Evolutionary conservation across 805 yeast genomes (phyloP).

Genomic region (Kluyveromyces lactis): DNA sequence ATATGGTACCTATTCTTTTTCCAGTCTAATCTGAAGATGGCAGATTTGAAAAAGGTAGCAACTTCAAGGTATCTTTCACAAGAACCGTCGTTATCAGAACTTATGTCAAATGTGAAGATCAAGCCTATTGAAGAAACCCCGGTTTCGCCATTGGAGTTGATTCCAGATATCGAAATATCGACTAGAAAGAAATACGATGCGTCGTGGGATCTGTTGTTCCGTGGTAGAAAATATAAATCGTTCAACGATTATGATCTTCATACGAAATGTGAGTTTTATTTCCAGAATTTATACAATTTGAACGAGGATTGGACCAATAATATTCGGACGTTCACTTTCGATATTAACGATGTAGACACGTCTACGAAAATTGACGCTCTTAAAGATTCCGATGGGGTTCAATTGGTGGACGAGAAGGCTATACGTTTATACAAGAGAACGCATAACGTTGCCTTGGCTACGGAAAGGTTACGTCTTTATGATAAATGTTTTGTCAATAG

Average conservation of each 20-base stretch:
- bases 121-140: constrained; percentile 7
- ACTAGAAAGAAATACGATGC: constrained; percentile 4
- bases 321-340: constrained; percentile 6
- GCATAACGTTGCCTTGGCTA: constrained; percentile 8
- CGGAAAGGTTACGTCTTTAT: constrained; percentile 17
- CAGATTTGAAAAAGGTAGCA: not conserved
- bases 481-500: constrained; percentile 14
- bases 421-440: constrained; percentile 5
- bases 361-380: not conserved
- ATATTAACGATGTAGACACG: constrained; percentile 6
- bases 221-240: constrained; percentile 5
- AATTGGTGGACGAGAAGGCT: constrained; percentile 4
- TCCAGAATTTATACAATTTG: constrained; percentile 13
- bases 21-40: not conserved
- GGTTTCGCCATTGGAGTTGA: constrained; percentile 14
- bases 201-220: constrained; percentile 8
- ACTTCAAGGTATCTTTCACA: not conserved
- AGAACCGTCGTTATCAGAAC: not conserved
- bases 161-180: constrained; percentile 9
- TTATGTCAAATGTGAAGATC: constrained; percentile 1
- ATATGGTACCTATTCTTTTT: not conserved
- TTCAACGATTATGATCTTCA: constrained; percentile 9
- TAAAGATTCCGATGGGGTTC: constrained; percentile 4
- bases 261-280: constrained; percentile 12
- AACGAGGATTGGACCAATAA: constrained; percentile 15